These are phyloP conservation scores for Cytidiella melzeri DNA, from an alignment of 768 basidiomycete genomes.

Conservation along the genomic window DNA sequence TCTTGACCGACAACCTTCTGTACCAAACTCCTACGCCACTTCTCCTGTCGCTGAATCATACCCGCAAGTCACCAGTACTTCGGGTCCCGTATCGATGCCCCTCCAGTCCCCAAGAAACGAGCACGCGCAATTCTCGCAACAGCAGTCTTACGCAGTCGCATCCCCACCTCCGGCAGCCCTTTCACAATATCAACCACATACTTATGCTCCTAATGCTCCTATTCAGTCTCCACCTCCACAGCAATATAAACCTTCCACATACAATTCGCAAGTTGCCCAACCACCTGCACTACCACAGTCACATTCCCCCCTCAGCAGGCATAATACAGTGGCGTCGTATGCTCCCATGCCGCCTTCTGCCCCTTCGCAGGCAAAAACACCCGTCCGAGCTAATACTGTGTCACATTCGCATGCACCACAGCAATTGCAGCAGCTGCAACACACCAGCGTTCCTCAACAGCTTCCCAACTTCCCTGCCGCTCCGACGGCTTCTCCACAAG, in stretches of 20 bases:
- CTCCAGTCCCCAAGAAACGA: background rate
- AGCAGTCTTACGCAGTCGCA: slow-evolving; percentile 16
- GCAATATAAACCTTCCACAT: slow-evolving; percentile 9
- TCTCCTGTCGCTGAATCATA: background rate
- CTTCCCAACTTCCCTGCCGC: slow-evolving; percentile 62
- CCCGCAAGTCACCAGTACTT: background rate
- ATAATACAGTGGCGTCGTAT: slow-evolving; percentile 23
- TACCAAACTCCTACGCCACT: background rate
- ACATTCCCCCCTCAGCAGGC: slow-evolving; percentile 14
- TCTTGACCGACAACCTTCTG: background rate
- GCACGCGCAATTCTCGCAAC: slow-evolving; percentile 13
- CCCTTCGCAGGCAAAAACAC: slow-evolving; percentile 14
- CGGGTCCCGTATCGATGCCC: background rate
- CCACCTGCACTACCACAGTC: slow-evolving; percentile 6
- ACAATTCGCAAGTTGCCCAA: background rate
- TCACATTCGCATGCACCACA: slow-evolving; percentile 21
- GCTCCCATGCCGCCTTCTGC: slow-evolving; percentile 18
- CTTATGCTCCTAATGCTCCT: slow-evolving; percentile 13
- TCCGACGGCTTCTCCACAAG: slow-evolving; percentile 54
- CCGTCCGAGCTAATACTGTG: slow-evolving; percentile 26
- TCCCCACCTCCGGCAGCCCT: slow-evolving; percentile 8
- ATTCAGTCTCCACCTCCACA: slow-evolving; percentile 9
- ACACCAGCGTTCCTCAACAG: slow-evolving; percentile 17
- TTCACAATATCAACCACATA: slow-evolving; percentile 5
- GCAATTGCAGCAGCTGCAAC: slow-evolving; percentile 25